Percentiles rank a stretch among this genome's conserved stretches.
Conservation (phyloP, 257 asterid genomes). For the Coffea canephora region DNA sequence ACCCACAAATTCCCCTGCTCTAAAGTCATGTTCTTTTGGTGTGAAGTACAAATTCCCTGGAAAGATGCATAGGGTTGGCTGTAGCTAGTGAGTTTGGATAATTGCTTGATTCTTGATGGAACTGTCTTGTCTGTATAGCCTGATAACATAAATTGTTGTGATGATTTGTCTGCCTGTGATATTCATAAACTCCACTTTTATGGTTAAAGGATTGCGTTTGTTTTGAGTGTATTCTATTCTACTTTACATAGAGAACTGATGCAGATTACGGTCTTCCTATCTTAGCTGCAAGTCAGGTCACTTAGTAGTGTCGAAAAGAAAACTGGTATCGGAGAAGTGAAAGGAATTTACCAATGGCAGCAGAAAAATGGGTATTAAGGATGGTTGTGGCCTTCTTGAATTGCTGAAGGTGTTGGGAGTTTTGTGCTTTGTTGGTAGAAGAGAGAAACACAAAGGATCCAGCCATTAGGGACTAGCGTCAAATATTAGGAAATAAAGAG, state of each 20-base stretch:
- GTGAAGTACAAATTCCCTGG: not conserved
- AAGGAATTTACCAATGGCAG: not conserved
- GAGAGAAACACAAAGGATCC: too few relatives aligned
- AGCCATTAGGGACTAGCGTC: not conserved
- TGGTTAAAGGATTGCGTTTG: not conserved
- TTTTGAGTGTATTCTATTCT: not conserved
- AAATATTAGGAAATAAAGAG: not conserved
- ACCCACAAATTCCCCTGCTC: not conserved
- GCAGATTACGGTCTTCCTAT: not conserved
- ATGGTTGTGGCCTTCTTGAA: too few relatives aligned
- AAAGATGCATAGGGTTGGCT: not conserved
- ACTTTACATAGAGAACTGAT: not conserved
- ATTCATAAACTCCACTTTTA: not conserved
- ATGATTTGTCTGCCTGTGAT: not conserved
- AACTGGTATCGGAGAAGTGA: not conserved
- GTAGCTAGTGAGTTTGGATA: not conserved
- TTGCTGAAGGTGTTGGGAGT: too few relatives aligned
- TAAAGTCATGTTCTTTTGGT: not conserved
- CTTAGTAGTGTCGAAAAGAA: not conserved
- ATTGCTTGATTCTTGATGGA: too few relatives aligned
- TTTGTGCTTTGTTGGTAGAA: too few relatives aligned
- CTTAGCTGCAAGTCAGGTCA: not conserved
- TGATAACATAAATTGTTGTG: not conserved
- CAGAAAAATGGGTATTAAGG: not conserved
- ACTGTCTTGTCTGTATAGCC: too few relatives aligned